These are phyloP conservation scores for Trichoderma virens DNA, from an alignment of 495 filamentous ascomycete species.

Conservation along the genomic window DNA sequence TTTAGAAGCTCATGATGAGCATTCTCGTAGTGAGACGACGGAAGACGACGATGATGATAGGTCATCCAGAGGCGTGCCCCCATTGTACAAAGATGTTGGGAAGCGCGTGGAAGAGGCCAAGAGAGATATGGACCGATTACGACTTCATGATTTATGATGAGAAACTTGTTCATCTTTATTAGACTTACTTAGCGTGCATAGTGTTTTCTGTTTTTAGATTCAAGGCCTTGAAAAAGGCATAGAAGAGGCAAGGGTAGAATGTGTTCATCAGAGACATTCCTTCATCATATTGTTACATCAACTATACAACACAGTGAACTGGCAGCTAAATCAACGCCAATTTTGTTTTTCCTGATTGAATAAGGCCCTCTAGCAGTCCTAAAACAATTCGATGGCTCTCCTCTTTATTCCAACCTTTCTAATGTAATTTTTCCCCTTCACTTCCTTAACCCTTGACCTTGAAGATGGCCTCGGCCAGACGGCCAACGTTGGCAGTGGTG, in stretches of 20 bases:
- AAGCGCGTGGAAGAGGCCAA: constrained; percentile 47
- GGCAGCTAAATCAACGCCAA: neutral
- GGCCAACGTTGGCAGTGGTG: constrained; percentile 84
- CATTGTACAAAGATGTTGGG: constrained; percentile 49
- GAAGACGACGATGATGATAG: constrained; percentile 29
- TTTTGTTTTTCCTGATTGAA: neutral
- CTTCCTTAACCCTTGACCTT: constrained; percentile 62
- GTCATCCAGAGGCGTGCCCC: constrained; percentile 52
- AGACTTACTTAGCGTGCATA: neutral
- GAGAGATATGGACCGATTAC: constrained; percentile 49
- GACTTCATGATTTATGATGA: constrained; percentile 11
- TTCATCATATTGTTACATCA: neutral
- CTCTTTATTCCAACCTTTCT: neutral
- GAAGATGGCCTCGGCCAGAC: constrained; percentile 90
- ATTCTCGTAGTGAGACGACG: constrained; percentile 13
- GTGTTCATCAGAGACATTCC: neutral
- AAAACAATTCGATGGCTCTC: neutral
- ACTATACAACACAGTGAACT: neutral
- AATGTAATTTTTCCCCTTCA: neutral
- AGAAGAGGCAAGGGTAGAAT: neutral
- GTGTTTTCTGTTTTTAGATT: constrained; percentile 10
- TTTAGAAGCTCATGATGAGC: constrained; percentile 46
- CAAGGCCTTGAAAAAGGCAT: neutral
- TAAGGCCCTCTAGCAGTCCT: neutral
- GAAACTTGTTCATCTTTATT: neutral